Evolutionary conservation across 805 yeast genomes (phyloP), one percentile per base, ranked within the genome.

Genomic region (Suhomyces vadensis): DNA sequence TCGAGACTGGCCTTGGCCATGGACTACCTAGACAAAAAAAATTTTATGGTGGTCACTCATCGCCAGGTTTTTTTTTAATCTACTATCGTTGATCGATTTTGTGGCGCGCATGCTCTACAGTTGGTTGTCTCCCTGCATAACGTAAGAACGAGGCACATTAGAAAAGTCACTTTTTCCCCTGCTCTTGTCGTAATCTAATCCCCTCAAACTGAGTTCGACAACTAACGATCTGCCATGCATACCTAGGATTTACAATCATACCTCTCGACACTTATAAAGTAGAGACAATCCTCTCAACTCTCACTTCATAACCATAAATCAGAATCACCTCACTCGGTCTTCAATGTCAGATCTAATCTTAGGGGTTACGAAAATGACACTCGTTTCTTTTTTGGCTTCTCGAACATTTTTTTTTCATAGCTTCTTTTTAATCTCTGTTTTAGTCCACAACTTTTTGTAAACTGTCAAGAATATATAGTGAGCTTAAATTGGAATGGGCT

Each of bases 371-470:
- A 29, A n/a, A 29, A 29, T 33, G 24, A 11, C 25, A 10, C 22
- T 26, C 17, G 35, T 38, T 38, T 38, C 41, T 38, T 38, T 38
- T 38, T 38, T 6, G 41, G 21, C 41, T 38, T 38, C 41, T 38
- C 41, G 41, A 38, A 38, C 33, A 13, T 14, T 23, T 38, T 38
- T 26, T 27, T 26, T 38, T 38, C 11, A 17, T 14, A 9, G 21
- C 41, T 38, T 38, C 41, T 26, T 38, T 26, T 25, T 25, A n/a
- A 22, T 35, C 24, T 25, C 33, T 35, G 21, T 25, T 26, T 27
- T 35, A 24, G 39, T 35, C 35, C 21, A 33, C 9, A 33, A 19
- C n/a, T 29, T 16, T 29, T 29, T 29, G 19, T 14, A 29, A 13
- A 29, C 33, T 14, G 33, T 14, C 4, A 13, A 16, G 16, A 29